Percentiles rank a stretch among this genome's conserved stretches.
Conservation (phyloP, 768 basidiomycete species). For the Tulasnella sp. region DNA sequence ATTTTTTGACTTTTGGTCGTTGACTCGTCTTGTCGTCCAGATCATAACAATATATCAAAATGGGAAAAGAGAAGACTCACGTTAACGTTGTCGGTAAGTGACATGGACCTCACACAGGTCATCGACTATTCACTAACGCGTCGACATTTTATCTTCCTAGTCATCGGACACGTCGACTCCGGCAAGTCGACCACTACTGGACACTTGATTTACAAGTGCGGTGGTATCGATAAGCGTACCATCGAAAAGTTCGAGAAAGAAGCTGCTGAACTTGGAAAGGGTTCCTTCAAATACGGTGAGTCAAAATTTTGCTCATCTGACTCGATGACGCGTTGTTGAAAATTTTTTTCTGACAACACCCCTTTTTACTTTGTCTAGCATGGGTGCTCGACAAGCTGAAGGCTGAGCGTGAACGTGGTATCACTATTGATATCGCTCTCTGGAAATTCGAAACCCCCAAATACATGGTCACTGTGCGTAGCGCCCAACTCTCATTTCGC, state of each 20-base stretch:
- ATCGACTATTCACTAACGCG: constrained; percentile 17
- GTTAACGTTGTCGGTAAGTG: constrained; percentile 91
- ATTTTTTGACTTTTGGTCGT: too few relatives aligned
- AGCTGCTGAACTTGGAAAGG: constrained; percentile 99
- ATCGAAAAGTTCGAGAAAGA: constrained; percentile 99
- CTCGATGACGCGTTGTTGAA: not conserved
- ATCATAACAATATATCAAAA: constrained; percentile 39
- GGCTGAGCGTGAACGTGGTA: constrained; percentile 99
- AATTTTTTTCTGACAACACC: constrained; percentile 15
- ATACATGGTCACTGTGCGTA: constrained; percentile 81
- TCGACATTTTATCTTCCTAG: constrained; percentile 33
- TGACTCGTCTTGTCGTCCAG: too few relatives aligned
- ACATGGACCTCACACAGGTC: constrained; percentile 7
- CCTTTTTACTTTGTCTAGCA: constrained; percentile 39
- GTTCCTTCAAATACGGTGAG: constrained; percentile 94
- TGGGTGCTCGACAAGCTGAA: constrained; percentile 99
- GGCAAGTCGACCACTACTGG: constrained; percentile 99
- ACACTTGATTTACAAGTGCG: constrained; percentile 99
- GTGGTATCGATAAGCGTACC: constrained; percentile 99
- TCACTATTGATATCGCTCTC: constrained; percentile 99
- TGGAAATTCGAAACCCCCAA: constrained; percentile 99
- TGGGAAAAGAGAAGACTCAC: constrained; percentile 95
- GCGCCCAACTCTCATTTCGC: too few relatives aligned
- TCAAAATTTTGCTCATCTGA: constrained; percentile 15
- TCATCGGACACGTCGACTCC: constrained; percentile 99